phyloP scores from a whole-genome alignment of 2,329 filamentous ascomycete species.

The Epichloe aotearoae region DNA sequence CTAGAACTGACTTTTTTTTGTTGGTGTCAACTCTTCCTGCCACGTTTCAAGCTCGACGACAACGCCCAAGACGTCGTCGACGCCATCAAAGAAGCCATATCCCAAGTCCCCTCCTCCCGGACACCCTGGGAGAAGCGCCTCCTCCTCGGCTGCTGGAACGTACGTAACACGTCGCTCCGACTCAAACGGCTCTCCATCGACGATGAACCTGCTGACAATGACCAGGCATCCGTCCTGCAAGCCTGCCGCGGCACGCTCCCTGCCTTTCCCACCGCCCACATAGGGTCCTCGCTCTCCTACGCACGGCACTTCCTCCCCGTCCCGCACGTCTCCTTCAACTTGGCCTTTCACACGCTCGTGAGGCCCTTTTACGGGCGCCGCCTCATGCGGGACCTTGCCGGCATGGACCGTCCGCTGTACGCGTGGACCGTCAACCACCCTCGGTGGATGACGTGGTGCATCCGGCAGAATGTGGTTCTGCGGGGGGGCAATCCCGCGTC shows the following conservation, averaged over 20 bases:
- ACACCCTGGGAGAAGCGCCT: no score
- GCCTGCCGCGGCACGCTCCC: no score
- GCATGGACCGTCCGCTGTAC: constrained; percentile 44
- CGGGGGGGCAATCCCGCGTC: background rate
- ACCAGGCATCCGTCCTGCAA: no score
- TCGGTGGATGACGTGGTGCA: constrained; percentile 69
- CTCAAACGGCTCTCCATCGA: no score
- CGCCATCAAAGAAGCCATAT: constrained; percentile 51
- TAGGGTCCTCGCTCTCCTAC: constrained; percentile 53
- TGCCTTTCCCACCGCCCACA: constrained; percentile 40
- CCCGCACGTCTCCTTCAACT: constrained; percentile 64
- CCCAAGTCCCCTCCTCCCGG: constrained; percentile 23
- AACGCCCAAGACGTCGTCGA: constrained; percentile 57
- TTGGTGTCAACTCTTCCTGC: constrained; percentile 15
- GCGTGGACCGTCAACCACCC: constrained; percentile 81
- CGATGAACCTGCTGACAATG: no score
- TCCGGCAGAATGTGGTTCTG: constrained; percentile 24
- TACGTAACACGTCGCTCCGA: no score
- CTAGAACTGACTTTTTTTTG: no score
- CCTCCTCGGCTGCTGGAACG: no score
- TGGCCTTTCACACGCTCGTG: constrained; percentile 55
- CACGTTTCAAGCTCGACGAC: constrained; percentile 45
- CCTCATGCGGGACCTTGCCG: constrained; percentile 50
- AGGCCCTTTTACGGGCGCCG: constrained; percentile 46
- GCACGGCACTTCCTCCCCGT: constrained; percentile 54